A percentile compares a stretch with the other conserved stretches of the same genome.
Conservation (phyloP, 495 filamentous ascomycete species). For the Geopyxis carbonaria region DNA sequence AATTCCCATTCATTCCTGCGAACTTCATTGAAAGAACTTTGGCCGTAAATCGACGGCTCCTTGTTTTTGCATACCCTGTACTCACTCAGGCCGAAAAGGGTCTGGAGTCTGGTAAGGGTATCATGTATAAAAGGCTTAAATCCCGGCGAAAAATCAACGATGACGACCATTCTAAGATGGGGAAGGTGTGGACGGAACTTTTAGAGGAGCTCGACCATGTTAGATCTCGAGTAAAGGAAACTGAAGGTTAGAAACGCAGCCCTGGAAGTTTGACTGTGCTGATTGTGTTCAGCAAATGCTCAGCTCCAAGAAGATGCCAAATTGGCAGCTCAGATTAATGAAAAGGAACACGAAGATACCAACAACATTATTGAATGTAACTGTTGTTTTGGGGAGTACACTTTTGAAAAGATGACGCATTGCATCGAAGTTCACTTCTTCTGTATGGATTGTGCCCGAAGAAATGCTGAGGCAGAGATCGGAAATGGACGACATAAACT, state of each 20-base stretch:
- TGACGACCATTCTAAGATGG: constrained; percentile 12
- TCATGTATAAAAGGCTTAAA: constrained; percentile 25
- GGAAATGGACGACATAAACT: constrained; percentile 46
- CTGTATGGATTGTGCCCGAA: constrained; percentile 48
- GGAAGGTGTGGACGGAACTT: constrained; percentile 12
- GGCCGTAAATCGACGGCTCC: constrained; percentile 24
- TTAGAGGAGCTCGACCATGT: constrained; percentile 17
- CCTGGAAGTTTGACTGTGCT: constrained; percentile 2
- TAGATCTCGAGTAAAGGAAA: constrained; percentile 21
- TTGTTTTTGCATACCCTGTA: constrained; percentile 34
- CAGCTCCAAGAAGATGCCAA: constrained; percentile 20
- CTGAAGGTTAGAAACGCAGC: constrained; percentile 9
- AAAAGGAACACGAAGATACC: constrained; percentile 22
- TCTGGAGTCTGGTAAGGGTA: no score
- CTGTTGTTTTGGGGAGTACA: constrained; percentile 52
- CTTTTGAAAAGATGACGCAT: constrained; percentile 47
- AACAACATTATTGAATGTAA: constrained; percentile 42
- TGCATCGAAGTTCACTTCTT: constrained; percentile 53
- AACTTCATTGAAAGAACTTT: constrained; percentile 32
- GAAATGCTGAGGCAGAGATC: constrained; percentile 47
- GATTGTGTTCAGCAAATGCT: constrained; percentile 10
- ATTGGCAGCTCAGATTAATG: constrained; percentile 19
- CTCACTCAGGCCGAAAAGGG: no score
- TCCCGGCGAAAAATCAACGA: constrained; percentile 15
- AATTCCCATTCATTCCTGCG: constrained; percentile 33